Base-by-base conservation (phyloP, 75 land plant genomes). In the Azolla pinnata region DNA sequence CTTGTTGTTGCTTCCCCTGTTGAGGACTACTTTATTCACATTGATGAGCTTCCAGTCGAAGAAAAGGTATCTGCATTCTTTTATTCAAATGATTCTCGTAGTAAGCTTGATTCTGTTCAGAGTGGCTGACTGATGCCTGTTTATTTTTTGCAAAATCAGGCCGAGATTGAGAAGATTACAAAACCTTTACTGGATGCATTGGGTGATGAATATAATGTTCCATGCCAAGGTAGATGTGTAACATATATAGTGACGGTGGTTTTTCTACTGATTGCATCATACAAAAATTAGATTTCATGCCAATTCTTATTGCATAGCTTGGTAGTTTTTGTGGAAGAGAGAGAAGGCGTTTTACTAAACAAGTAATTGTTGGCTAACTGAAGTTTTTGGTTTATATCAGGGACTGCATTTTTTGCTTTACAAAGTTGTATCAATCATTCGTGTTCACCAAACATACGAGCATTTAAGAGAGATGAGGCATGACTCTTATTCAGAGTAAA, bases 371-470 rank as follows among this genome's bases (percentile, higher is more conserved):
- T n/a, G n/a, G n/a, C n/a, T n/a, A n/a, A n/a, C n/a, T n/a, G n/a
- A n/a, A n/a, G n/a, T n/a, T n/a, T n/a, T n/a, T n/a, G n/a, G n/a
- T n/a, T n/a, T n/a, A n/a, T 40, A 58, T 14, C 75, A 93, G 98
- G 98, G 9, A 80, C 90, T 24, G 95, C 86, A 19, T 93, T 93
- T 63, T 93, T 71, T 54, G 75, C 98, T 20, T 19, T 93, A 23
- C 96, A 93, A 59, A 93, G 98, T 63, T 93, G 98, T 52, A 74
- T 88, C 71, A 92, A 92, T 54, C 96, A 93, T 68, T 88, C 96
- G 8, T 93, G 98, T 31, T 44, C 59, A 53, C 98, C 98, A 44
- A 93, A 93, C 74, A 84, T 87, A 31, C 85, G 79, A 61, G 98
- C 98, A 18, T 93, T 93, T 67, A 93, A 93, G 61, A 79, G 96